A percentile compares a stretch with the other conserved stretches of the same genome.
Conservation (phyloP, 108 stramenopile species). For the Cyclotella baltica region DNA sequence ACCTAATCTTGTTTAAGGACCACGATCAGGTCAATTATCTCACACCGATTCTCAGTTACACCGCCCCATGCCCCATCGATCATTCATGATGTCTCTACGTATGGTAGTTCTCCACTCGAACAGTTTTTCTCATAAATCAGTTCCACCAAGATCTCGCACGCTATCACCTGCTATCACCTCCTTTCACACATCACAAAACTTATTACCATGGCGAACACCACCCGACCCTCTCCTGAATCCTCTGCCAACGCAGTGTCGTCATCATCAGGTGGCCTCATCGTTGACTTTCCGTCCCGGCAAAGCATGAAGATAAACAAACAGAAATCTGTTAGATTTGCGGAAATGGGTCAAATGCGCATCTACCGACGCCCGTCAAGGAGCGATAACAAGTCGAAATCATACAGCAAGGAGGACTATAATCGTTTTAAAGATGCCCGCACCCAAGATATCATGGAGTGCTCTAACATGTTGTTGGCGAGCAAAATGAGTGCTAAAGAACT, state of each 20-base stretch:
- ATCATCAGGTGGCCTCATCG: background rate
- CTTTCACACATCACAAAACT: too few relatives aligned
- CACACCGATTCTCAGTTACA: too few relatives aligned
- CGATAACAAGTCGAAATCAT: background rate
- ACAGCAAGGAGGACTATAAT: background rate
- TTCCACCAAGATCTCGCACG: too few relatives aligned
- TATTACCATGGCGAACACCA: background rate
- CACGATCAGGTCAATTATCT: too few relatives aligned
- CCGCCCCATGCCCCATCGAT: too few relatives aligned
- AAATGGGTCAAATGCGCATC: background rate
- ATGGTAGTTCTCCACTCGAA: too few relatives aligned
- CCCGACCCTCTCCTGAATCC: background rate
- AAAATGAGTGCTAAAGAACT: background rate
- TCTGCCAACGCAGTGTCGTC: background rate
- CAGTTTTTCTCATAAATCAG: too few relatives aligned
- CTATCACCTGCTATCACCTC: too few relatives aligned
- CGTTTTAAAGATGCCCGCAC: background rate
- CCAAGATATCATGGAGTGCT: background rate
- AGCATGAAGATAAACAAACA: background rate
- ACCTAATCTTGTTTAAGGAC: too few relatives aligned
- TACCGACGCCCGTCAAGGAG: background rate
- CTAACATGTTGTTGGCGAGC: background rate
- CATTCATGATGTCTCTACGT: too few relatives aligned
- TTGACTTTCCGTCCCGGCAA: background rate
- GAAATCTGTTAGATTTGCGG: background rate